These are phyloP conservation scores for Elongisporangium undulatum DNA, from an alignment of 352 stramenopile species.

Conservation along the genomic window DNA sequence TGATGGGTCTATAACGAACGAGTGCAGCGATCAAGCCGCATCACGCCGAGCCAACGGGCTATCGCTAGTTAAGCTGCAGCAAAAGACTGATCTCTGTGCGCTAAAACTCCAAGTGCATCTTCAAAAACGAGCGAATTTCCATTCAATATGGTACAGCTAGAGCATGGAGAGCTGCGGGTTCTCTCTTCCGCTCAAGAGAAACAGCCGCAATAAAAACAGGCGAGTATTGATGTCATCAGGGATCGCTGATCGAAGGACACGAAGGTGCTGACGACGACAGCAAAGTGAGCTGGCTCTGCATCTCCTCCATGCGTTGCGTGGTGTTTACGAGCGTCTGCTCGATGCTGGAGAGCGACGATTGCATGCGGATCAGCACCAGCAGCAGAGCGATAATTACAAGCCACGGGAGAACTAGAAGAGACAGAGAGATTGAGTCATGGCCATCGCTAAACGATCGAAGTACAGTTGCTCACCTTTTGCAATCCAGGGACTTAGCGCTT, in stretches of 20 bases:
- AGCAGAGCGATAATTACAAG: conserved; percentile 57
- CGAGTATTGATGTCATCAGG: conserved; percentile 1
- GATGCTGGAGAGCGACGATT: conserved; percentile 56
- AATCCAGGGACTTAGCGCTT: not conserved
- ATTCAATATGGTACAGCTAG: conserved; percentile 29
- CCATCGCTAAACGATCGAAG: not conserved
- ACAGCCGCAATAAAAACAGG: conserved; percentile 2
- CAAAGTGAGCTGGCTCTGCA: conserved; percentile 24
- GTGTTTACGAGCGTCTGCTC: conserved; percentile 43
- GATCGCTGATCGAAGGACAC: not conserved
- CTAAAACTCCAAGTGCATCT: conserved; percentile 13
- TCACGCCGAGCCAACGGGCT: conserved; percentile 20
- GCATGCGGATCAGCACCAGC: conserved; percentile 52
- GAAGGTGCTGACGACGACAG: conserved; percentile 1
- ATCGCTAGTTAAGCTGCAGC: conserved; percentile 17
- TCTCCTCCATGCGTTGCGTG: conserved; percentile 25
- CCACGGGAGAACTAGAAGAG: conserved; percentile 46
- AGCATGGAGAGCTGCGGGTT: not conserved
- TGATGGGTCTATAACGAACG: not conserved
- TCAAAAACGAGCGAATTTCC: conserved; percentile 39
- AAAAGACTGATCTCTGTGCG: conserved; percentile 8
- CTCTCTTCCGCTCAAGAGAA: not conserved
- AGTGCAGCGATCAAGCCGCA: not conserved
- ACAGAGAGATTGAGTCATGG: not conserved
- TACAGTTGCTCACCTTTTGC: not conserved